Evolutionary conservation across 2,329 filamentous ascomycete species (phyloP), one percentile per base, ranked within the genome.

Genomic region (Neonectria neomacrospora): DNA sequence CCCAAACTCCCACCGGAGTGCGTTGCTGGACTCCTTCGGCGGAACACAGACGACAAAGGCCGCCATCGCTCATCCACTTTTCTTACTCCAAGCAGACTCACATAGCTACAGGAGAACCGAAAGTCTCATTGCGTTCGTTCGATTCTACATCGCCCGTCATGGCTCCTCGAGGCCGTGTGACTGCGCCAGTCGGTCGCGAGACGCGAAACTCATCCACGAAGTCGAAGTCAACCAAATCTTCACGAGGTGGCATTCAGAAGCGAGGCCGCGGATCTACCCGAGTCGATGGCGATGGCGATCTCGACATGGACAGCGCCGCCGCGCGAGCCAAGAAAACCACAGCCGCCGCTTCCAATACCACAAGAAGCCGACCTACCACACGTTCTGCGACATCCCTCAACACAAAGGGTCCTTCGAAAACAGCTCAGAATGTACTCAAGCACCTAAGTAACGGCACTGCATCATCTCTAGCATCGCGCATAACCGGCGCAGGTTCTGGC

Each of bases 271-370:
- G 73, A 11, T 75, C 75, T 42, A 69, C 72, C 3, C 81, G 79
- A 64, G 73, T 81, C 52, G 86, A 88, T 69, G 78, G 80, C 56
- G 86, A 88, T 78, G 86, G 86, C 32, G 86, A 89, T 69, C 79
- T 89, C n/a, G 81, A 86, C 32, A 89, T 89, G 86, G 84, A 83
- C 66, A 77, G 75, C 51, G 67, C 75, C 20, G 73, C 72, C 50
- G 73, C 77, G 66, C 75, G 79, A 61, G 64, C 74, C n/a, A 77
- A 75, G 59, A 78, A 73, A 69, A 44, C 74, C 28, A 56, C 74
- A 37, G 56, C 71, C 28, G 65, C 70, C 20, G 74, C 73, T 30
- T 60, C 72, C 22, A 74, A 64, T 51, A 67, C 74, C 47, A 65
- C 76, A 64, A 76, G 77, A 62, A 60, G 67, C 55, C 75, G 74